Evolutionary conservation across 345 rosid genomes (phyloP).

Genomic region (Clausena lansium): DNA sequence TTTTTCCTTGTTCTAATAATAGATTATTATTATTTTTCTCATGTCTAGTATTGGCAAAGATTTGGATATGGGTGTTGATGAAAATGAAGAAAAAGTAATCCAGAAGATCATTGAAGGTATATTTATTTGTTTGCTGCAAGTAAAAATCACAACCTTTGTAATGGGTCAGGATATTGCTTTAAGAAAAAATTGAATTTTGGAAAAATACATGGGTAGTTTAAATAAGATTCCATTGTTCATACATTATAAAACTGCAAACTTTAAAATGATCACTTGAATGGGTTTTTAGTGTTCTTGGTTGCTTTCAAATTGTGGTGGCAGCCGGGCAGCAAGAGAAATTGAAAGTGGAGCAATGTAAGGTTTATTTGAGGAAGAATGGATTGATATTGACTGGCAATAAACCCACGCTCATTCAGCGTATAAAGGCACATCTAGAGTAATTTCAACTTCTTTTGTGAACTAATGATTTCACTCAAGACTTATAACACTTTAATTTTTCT

Average conservation of each 20-base stretch:
- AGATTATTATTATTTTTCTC: background rate
- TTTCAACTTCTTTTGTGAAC: slow-evolving; percentile 3
- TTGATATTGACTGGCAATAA: slow-evolving; percentile 57
- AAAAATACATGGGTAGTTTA: background rate
- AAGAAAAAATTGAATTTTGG: background rate
- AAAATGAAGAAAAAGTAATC: slow-evolving; percentile 13
- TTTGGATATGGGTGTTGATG: slow-evolving; percentile 12
- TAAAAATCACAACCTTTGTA: background rate
- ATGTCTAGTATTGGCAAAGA: slow-evolving; percentile 13
- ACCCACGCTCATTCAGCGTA: slow-evolving; percentile 43
- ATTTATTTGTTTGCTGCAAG: background rate
- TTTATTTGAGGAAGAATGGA: slow-evolving; percentile 58
- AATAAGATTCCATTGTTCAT: background rate
- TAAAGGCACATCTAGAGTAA: slow-evolving; percentile 62
- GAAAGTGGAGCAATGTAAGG: slow-evolving; percentile 57
- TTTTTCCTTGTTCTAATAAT: background rate
- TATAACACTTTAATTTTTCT: background rate
- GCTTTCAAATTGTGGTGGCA: slow-evolving; percentile 24
- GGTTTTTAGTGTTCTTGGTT: background rate
- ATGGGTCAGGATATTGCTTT: background rate
- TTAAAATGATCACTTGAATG: background rate
- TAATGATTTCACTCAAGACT: background rate
- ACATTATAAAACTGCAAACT: background rate
- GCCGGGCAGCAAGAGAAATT: slow-evolving; percentile 53
- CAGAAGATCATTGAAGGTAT: slow-evolving; percentile 33